Evolutionary conservation across 768 basidiomycete genomes (phyloP), one percentile per base, ranked within the genome.

Genomic region (Nidularia pulvinata): DNA sequence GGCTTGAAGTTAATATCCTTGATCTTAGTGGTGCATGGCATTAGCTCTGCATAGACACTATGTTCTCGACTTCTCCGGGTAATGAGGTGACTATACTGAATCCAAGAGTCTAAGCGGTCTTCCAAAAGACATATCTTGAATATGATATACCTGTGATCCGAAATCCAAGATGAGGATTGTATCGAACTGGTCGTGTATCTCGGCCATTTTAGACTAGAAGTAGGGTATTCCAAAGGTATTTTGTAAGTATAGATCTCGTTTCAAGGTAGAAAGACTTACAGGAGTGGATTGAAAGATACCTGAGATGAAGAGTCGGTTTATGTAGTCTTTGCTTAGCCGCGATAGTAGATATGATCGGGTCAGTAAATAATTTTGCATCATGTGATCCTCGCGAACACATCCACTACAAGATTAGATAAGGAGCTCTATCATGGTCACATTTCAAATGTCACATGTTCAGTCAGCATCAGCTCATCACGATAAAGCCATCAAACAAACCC

Each of bases 101-200:
- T 39, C 35, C 55, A 58, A 45, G 9, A 14, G 19, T 46, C 53
- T 13, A 55, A 49, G 39, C 11, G 16, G 6, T 7, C 10, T n/a
- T 39, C 37, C 1, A 14, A 16, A 11, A 11, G 16, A 36, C 10
- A 30, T 35, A 37, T 35, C 19, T 5, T 13, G 10, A 33, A 51
- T n/a, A 22, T 33, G 16, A 32, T 74, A 59, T 61, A 96, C 95
- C 82, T 94, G 95, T 7, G 95, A 97, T 51, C 96, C 96, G 71
- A 98, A 98, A 71, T 98, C 96, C 35, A 98, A 77, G 63, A 98
- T 97, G 43, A 98, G 85, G 59, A 98, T 86, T 22, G 95, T 95
- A 65, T 98, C 95, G 67, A 96, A 98, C 59, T 94, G 86, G 69
- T 93, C 89, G 71, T 96, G 93, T 61, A 97, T 97, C 69, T 93